Conservation (phyloP, 2,329 filamentous ascomycete genomes). For the Anisogramma anomala region DNA sequence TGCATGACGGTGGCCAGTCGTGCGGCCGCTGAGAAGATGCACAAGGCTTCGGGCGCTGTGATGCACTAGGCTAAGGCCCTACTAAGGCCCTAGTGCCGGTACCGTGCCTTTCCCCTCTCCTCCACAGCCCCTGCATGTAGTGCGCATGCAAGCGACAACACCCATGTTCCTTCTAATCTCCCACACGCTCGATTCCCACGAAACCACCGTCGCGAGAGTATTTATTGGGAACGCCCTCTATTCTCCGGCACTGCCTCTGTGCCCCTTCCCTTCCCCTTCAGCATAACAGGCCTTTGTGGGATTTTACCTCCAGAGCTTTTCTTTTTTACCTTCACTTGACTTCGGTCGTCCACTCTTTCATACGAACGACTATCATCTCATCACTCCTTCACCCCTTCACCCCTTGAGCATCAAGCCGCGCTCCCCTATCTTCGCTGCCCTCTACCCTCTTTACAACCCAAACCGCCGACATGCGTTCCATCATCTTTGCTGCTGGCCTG, state of each 20-base stretch:
- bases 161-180: conserved; percentile 16
- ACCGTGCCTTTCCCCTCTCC: conserved; percentile 13
- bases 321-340: conserved; percentile 25
- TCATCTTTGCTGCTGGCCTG: conserved; percentile 32
- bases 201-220: conserved; percentile 14
- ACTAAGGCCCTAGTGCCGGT: conserved; percentile 9
- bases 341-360: conserved; percentile 32
- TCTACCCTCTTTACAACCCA: conserved; percentile 14
- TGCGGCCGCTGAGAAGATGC: neutral
- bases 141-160: conserved; percentile 13
- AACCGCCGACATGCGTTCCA: conserved; percentile 51
- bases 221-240: conserved; percentile 23
- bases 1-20: neutral
- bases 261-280: conserved; percentile 22
- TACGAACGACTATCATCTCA: conserved; percentile 13
- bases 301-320: conserved; percentile 19
- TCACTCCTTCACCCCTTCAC: conserved; percentile 21
- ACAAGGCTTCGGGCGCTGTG: no score
- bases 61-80: no score
- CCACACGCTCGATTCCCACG: conserved; percentile 9
- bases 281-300: conserved; percentile 20
- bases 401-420: no score
- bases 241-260: conserved; percentile 15
- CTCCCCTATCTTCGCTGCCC: no score
- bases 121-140: conserved; percentile 23